Base-by-base conservation (phyloP, 495 filamentous ascomycete species). In the Hyaloscypha bicolor region DNA sequence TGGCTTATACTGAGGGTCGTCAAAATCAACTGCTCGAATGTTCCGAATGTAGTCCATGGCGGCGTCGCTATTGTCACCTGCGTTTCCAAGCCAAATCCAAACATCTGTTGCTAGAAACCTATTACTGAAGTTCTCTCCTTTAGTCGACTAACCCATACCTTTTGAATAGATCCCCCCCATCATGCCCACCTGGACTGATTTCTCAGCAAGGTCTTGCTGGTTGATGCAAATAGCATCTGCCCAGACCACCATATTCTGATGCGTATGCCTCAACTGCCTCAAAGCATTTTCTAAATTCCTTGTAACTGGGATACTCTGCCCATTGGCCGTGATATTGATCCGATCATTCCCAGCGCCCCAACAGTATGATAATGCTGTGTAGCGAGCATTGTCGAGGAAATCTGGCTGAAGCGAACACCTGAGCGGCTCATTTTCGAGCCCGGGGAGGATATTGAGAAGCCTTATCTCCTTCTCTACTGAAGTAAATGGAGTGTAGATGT, bases 21-120 rank as follows among this genome's bases (percentile, higher is more conserved):
- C 53, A 55, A 55, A 55, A 16, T 55, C 21, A 25, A 55, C 4
- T 19, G 6, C 2, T 25, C 14, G 11, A 4, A 55, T 55, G 53
- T 55, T 16, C 12, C 21, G 9, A n/a, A 55, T 55, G 21, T 25
- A 55, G 14, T 55, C 30, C 53, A 55, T 55, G 4, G 53, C 53
- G 14, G 14, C 11, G 25, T 55, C 53, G 53, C 53, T 55, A 29
- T 55, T 19, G 30, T 55, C 53, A 8, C 4, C 30, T 3, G 12
- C 21, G 3, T 55, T 4, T 31, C 53, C 53, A 29, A 55, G 53
- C 53, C 53, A 55, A n/a, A 55, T 55, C 21, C 53, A 29, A 55
- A 55, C 53, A 25, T 55, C 12, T 31, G 53, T 55, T 25, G 53
- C 53, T 55, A n/a, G n/a, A n/a, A n/a, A n/a, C n/a, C n/a, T n/a